Base-by-base conservation (phyloP, 1,284 basidiomycete genomes). In the Boletus calvinii region DNA sequence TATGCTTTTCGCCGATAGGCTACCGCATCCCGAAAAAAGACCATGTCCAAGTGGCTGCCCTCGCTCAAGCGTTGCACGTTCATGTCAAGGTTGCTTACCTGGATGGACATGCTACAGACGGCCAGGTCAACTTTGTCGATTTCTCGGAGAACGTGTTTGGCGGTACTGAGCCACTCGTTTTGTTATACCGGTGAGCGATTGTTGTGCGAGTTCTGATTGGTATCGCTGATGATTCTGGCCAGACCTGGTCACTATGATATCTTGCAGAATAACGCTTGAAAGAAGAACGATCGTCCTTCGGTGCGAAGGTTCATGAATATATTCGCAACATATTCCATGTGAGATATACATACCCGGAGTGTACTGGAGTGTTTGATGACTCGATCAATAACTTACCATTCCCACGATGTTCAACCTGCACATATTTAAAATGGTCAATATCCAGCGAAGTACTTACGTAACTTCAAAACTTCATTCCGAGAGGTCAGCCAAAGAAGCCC, bases 241-340 rank as follows among this genome's bases (percentile, higher is more conserved):
- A 87, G 87, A 38, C 87, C 87, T 17, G 88, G 88, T 7, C 87
- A 90, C 66, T 90, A 86, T 67, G 88, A 90, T 69, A 83, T 89
- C 42, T 70, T 90, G 22, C 69, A 72, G 49, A 65, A 50, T 43
- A 39, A 24, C 1, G 37, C 20, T 22, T 64, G 48, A 60, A 26
- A 22, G 22, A 44, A 40, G 12, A 40, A 26, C 3, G 46, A 46
- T 24, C 36, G n/a, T 34, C 9, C 24, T 30, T 26, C 3, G 1
- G 9, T 26, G 18, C 6, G 26, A 26, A 41, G 40, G 18, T 17
- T 7, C 15, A 18, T 40, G 26, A 34, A 32, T 40, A 36, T 48
- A 37, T 18, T n/a, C 15, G 31, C 32, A n/a, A 39, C 30, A 22
- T 46, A 49, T 50, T 46, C 44, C 55, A 43, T 55, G 56, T 62